These are phyloP conservation scores for Aureobasidium sp. DNA, from an alignment of 2,329 filamentous ascomycete genomes.

Conservation along the genomic window DNA sequence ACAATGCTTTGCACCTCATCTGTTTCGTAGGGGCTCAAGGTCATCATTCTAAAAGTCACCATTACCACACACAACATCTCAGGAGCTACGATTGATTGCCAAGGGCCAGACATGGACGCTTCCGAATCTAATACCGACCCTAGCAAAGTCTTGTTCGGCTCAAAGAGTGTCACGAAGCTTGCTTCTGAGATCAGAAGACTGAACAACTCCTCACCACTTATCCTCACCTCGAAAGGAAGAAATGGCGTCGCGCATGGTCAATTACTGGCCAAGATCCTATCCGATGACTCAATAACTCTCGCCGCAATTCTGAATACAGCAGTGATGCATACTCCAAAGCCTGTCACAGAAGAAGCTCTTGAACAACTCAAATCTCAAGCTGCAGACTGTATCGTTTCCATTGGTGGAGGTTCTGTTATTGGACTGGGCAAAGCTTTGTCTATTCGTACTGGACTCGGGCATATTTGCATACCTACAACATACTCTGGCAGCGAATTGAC, in stretches of 20 bases:
- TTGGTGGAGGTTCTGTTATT: constrained; percentile 55
- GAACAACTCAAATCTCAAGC: constrained; percentile 33
- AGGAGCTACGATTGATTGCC: not conserved
- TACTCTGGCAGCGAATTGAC: constrained; percentile 48
- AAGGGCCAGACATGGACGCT: constrained; percentile 32
- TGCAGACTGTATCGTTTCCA: constrained; percentile 47
- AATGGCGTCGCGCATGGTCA: constrained; percentile 33
- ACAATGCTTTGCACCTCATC: not conserved
- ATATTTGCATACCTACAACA: constrained; percentile 28
- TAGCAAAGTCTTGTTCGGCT: constrained; percentile 48
- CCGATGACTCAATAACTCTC: constrained; percentile 28
- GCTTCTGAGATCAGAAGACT: constrained; percentile 36
- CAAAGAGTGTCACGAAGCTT: constrained; percentile 44
- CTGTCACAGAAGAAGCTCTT: constrained; percentile 49
- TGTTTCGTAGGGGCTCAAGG: not conserved
- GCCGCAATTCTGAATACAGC: constrained; percentile 45
- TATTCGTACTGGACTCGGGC: constrained; percentile 25
- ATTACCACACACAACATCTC: not conserved
- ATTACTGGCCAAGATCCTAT: constrained; percentile 15
- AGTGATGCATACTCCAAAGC: constrained; percentile 53
- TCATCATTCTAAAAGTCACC: too few relatives aligned
- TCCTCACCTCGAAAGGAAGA: constrained; percentile 42
- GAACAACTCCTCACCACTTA: constrained; percentile 41
- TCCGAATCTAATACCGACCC: constrained; percentile 50
- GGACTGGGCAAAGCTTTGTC: constrained; percentile 40